Base-by-base conservation (phyloP, 768 basidiomycete genomes). In the Amanita pallidorosea region DNA sequence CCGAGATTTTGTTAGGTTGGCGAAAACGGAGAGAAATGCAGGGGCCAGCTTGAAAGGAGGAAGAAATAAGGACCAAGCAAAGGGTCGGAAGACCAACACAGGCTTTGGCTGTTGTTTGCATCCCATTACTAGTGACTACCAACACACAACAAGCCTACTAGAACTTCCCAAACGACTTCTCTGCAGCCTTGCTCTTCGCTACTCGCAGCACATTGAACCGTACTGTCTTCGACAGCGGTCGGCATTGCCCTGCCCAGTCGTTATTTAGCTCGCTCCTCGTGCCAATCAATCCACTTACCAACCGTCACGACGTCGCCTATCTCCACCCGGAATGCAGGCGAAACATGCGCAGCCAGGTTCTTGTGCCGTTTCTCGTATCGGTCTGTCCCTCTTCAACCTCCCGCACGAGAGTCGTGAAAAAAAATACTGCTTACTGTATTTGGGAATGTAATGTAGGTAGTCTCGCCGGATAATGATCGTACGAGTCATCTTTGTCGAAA, bases 401-500 rank as follows among this genome's bases (percentile, higher is more conserved):
- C 9, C 20, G 27, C 7, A 38, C 41, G 7, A 8, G 3, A 8
- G 29, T 25, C 7, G 11, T 25, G 37, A 17, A 17, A 5, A 29
- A 8, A 8, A 29, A 8, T 20, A 12, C 45, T 17, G 25, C 88
- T 65, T 67, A 92, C 89, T 88, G 80, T 98, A 99, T 79, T 99
- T 99, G 59, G 94, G 91, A 68, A 99, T 80, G 74, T 93, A 98
- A 74, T 93, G 90, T 44, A 93, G 81, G 70, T 91, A 91, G 70
- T 92, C 88, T 57, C 88, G 77, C 57, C 96, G 93, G 73, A 99
- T 92, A 72, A 98, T 81, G 66, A 97, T 79, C 53, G 96, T 98
- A 66, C 95, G 90, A 67, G 87, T 95, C 96, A 99, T 98, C 80
- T 99, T 99, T 43, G 94, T 96, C 48, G 95, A 98, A 55, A 97